phyloP scores from a whole-genome alignment of 352 stramenopile genomes.

The Pilasporangium apinafurcum region DNA sequence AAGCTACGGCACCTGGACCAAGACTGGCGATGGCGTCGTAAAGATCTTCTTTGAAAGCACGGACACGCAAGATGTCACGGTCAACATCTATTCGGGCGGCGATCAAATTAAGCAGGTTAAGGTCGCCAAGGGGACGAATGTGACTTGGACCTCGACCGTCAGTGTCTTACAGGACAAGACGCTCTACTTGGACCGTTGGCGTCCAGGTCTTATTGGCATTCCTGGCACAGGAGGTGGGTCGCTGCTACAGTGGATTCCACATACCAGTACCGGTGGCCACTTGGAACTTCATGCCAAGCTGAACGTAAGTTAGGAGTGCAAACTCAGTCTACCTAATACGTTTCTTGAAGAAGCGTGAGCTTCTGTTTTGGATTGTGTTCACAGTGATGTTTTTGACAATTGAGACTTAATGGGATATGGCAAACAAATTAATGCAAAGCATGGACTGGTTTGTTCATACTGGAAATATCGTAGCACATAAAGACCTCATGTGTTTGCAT shows the following conservation, averaged over 20 bases:
- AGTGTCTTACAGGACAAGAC: constrained; percentile 40
- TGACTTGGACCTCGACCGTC: constrained; percentile 27
- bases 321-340: too few relatives aligned
- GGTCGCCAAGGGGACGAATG: constrained; percentile 21
- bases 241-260: constrained; percentile 50
- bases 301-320: constrained; percentile 37
- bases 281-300: constrained; percentile 36
- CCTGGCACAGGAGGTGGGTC: constrained; percentile 54
- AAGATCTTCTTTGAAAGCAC: constrained; percentile 32
- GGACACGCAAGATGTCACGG: constrained; percentile 34
- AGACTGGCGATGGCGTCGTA: constrained; percentile 28
- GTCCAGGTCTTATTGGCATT: constrained; percentile 41
- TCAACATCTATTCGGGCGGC: constrained; percentile 48
- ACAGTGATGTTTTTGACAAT: too few relatives aligned
- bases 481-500: too few relatives aligned
- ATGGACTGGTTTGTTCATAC: too few relatives aligned
- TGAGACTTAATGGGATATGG: too few relatives aligned
- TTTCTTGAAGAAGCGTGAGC: too few relatives aligned
- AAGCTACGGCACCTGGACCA: constrained; percentile 31
- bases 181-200: constrained; percentile 65
- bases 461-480: too few relatives aligned
- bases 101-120: constrained; percentile 31
- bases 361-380: too few relatives aligned
- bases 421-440: too few relatives aligned
- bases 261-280: constrained; percentile 25